phyloP scores from a whole-genome alignment of 305 asterid species.

The Solanum hybrid region DNA sequence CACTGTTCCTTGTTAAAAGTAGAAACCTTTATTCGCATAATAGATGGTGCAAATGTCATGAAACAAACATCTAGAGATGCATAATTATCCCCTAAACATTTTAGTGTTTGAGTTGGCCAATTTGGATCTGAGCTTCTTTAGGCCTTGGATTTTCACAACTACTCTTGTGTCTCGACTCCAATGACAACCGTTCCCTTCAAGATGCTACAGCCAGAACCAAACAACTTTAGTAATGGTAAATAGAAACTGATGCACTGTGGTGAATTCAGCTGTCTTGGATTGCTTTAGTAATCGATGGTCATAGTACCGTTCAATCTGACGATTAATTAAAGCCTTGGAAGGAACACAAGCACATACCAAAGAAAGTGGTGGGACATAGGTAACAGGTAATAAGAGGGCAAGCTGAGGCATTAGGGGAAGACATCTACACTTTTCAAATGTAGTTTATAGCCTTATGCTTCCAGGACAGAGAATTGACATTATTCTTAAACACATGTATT shows the following conservation, averaged over 20 bases:
- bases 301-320: neutral
- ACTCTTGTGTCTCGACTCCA: neutral
- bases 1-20: neutral
- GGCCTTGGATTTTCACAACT: neutral
- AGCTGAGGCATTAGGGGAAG: neutral
- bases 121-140: neutral
- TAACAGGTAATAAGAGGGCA: neutral
- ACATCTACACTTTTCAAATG: neutral
- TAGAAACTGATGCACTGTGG: neutral
- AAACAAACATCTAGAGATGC: neutral
- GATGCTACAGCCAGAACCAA: neutral
- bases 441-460: neutral
- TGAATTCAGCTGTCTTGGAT: neutral
- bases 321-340: neutral
- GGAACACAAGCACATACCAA: neutral
- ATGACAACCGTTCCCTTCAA: neutral
- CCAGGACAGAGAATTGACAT: neutral
- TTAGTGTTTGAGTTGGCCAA: neutral
- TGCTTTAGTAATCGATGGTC: neutral
- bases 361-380: neutral
- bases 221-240: neutral
- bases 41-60: neutral
- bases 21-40: neutral
- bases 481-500: neutral
- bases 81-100: neutral